These are phyloP conservation scores for Bolboschoenoplectus hybrid DNA, from an alignment of 202 grass and related monocot genomes.

Conservation along the genomic window DNA sequence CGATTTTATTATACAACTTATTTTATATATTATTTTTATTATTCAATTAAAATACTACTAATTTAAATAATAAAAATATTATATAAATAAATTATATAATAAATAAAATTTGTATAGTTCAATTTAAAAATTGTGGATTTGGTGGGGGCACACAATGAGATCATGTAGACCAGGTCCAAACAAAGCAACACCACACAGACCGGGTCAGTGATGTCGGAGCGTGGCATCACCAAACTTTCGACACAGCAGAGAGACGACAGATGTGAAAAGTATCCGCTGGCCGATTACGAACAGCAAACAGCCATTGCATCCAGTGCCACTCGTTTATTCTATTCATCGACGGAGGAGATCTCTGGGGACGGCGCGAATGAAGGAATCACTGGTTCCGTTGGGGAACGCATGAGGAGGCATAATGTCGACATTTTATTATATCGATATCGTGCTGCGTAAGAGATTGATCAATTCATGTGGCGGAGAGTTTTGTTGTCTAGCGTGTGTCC, in stretches of 20 bases:
- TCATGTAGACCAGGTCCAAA: conserved; percentile 29
- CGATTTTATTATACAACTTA: no score
- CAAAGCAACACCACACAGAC: background rate
- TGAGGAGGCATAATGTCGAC: conserved; percentile 29
- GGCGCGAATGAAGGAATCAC: background rate
- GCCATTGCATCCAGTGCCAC: background rate
- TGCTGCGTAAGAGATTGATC: background rate
- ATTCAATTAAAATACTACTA: no score
- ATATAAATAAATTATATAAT: no score
- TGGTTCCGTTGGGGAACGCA: background rate
- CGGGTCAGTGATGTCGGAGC: background rate
- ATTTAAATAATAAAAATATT: no score
- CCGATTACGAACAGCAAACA: background rate
- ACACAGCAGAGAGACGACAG: background rate
- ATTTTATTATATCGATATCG: background rate
- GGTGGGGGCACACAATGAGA: background rate
- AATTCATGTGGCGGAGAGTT: background rate
- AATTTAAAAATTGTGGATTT: background rate
- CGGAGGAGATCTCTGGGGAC: background rate
- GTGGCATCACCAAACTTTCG: background rate
- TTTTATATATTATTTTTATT: no score
- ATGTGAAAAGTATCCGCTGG: background rate
- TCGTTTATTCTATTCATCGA: background rate
- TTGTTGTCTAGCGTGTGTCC: background rate
- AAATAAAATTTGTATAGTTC: no score